Evolutionary conservation across 805 yeast species (phyloP).

Genomic region (Saturnispora ahearnii): DNA sequence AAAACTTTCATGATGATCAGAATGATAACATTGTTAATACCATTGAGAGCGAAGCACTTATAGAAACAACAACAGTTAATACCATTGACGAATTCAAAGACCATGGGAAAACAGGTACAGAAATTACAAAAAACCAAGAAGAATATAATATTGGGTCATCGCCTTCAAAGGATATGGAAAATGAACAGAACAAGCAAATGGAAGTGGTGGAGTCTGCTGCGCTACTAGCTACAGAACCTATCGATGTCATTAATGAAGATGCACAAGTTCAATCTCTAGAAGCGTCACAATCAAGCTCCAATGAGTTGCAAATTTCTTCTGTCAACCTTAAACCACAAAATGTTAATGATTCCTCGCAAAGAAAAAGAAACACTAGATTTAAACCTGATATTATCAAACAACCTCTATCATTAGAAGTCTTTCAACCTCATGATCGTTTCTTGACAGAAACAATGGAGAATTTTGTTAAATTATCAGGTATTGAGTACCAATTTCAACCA

Average conservation of each 20-base stretch:
- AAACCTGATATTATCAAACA: slow-evolving; percentile 4
- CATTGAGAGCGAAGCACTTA: too few species aligned
- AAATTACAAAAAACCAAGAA: not conserved
- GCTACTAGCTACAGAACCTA: not conserved
- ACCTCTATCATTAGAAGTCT: slow-evolving; percentile 2
- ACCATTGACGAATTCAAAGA: not conserved
- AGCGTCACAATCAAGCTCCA: not conserved
- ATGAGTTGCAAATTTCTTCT: not conserved
- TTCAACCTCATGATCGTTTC: slow-evolving; percentile 9
- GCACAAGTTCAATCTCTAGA: not conserved
- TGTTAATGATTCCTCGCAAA: not conserved
- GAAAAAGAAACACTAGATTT: slow-evolving; percentile 6
- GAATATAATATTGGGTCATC: not conserved
- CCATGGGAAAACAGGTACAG: not conserved
- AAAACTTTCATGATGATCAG: slow-evolving; percentile 6
- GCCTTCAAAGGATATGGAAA: not conserved
- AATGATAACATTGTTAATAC: not conserved
- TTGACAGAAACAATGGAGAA: slow-evolving; percentile 12
- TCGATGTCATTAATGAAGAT: not conserved
- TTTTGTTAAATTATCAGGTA: slow-evolving; percentile 22
- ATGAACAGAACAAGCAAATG: not conserved
- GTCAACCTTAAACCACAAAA: not conserved
- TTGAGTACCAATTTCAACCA: slow-evolving; percentile 34
- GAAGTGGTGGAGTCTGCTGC: not conserved
- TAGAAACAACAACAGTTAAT: not conserved